Base-by-base conservation (phyloP, 306 rosid species). In the Rosa rugosa region DNA sequence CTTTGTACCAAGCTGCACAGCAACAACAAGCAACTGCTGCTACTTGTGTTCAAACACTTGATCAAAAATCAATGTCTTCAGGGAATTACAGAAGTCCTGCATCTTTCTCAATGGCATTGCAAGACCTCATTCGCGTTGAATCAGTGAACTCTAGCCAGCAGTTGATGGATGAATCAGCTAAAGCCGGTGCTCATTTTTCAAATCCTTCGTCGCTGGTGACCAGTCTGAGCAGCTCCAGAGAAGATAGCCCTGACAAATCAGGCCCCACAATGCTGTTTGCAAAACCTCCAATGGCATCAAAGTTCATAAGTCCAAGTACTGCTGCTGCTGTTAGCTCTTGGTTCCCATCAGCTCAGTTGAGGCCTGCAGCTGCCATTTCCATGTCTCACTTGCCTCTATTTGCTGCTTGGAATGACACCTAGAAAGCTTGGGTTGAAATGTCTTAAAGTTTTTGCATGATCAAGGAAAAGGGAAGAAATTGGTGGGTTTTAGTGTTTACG, bases 341-440 rank as follows among this genome's bases (percentile, higher is more conserved):
- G 99, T 85, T 91, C 64, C 90, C 95, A 16, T 69, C 96, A 70
- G 65, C 89, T 23, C 92, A 88, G 83, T 66, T 91, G 80, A 94
- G 97, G 93, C 94, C 96, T 18, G 47, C 71, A 67, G 49, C 87
- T 72, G 84, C 92, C 0, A 78, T 91, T 49, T 73, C 92, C 46
- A 85, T 93, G 91, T 80, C 96, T 77, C 97, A 94, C 63, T 80
- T 90, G 83, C 98, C 97, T 27, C 85, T 89, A 65, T 94, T 92
- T 86, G 97, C 97, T 74, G 92, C 96, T 56, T 91, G 99, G 99
- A 91, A 80, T 36, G 97, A 94, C 57, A 76, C 89, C 78, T 92
- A 86, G 80, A 70, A 74, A 0, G 38, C 66, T 22, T 3, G 5
- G n/a, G 63, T 45, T 46, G 57, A 73, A 71, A 75, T 75, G 82